These are phyloP conservation scores for Penicillium verhagenii DNA, from an alignment of 495 filamentous ascomycete genomes.

Conservation along the genomic window DNA sequence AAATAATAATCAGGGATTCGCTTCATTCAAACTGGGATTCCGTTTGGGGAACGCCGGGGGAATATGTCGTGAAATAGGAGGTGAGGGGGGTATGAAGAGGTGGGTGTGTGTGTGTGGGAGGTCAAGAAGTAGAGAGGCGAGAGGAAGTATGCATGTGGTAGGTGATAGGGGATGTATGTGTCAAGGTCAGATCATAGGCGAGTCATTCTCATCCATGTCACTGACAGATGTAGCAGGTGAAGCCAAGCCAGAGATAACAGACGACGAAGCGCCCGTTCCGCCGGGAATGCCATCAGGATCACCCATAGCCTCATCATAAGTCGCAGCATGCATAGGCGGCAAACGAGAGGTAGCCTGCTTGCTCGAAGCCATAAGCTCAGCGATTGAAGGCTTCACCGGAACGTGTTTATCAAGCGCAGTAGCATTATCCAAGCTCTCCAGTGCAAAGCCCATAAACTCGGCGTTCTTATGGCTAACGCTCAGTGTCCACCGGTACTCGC, in stretches of 20 bases:
- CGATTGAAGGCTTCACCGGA: slow-evolving; percentile 48
- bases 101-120: not conserved
- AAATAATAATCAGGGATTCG: slow-evolving; percentile 8
- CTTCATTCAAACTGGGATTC: slow-evolving; percentile 6
- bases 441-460: slow-evolving; percentile 58
- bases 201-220: slow-evolving; percentile 25
- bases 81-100: not conserved
- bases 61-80: not conserved
- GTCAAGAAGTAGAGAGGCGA: not conserved
- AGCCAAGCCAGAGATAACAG: slow-evolving; percentile 33
- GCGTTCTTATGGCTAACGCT: slow-evolving; percentile 80
- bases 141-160: not conserved
- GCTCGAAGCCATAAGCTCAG: slow-evolving; percentile 47
- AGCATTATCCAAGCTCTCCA: slow-evolving; percentile 49
- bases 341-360: slow-evolving; percentile 28
- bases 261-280: slow-evolving; percentile 20
- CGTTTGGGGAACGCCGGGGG: not conserved
- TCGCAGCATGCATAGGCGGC: not conserved
- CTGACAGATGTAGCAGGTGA: slow-evolving; percentile 34
- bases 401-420: slow-evolving; percentile 47
- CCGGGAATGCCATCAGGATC: slow-evolving; percentile 16
- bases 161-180: not conserved
- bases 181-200: slow-evolving; percentile 8
- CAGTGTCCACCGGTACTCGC: slow-evolving; percentile 93
- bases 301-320: slow-evolving; percentile 27